Conservation (phyloP, 1,139 yeast genomes). For the Oligophagozyma castellii region DNA sequence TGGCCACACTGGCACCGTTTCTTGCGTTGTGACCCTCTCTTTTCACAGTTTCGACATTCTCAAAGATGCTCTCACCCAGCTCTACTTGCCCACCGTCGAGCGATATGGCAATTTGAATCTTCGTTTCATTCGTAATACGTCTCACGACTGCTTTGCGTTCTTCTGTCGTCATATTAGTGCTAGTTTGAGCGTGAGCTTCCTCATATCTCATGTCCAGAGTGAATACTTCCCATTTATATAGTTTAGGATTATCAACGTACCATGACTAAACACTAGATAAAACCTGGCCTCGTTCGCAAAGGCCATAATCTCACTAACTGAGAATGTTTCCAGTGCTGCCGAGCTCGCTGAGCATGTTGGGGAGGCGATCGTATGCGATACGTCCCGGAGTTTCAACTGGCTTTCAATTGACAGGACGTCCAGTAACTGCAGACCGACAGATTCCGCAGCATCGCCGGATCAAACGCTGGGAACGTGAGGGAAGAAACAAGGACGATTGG, state of each 20-base stretch:
- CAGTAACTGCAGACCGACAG: conserved; percentile 31
- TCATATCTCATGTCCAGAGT: too few relatives aligned
- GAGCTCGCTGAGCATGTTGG: too few relatives aligned
- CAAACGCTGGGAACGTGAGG: conserved; percentile 49
- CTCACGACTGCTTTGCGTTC: conserved; percentile 40
- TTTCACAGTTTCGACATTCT: too few relatives aligned
- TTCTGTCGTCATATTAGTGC: too few relatives aligned
- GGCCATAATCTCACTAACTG: too few relatives aligned
- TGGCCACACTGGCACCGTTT: conserved; percentile 32
- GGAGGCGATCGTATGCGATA: conserved; percentile 1
- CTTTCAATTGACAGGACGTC: too few relatives aligned
- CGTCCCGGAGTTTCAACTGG: background rate
- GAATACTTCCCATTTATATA: too few relatives aligned
- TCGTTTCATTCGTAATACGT: conserved; percentile 84
- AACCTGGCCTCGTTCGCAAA: too few relatives aligned
- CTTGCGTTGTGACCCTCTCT: conserved; percentile 6
- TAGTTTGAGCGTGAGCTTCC: too few relatives aligned
- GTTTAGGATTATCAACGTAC: too few relatives aligned
- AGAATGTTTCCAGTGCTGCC: too few relatives aligned
- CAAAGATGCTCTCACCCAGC: conserved; percentile 42
- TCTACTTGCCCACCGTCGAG: conserved; percentile 71
- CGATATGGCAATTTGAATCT: conserved; percentile 72
- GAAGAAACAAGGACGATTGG: conserved; percentile 39
- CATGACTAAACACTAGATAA: too few relatives aligned
- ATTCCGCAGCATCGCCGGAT: conserved; percentile 28